Percentiles rank a stretch among this genome's conserved stretches.
Evolutionary conservation across 75 land plant species (phyloP).

Genomic region (Isoetes taiwanensis): DNA sequence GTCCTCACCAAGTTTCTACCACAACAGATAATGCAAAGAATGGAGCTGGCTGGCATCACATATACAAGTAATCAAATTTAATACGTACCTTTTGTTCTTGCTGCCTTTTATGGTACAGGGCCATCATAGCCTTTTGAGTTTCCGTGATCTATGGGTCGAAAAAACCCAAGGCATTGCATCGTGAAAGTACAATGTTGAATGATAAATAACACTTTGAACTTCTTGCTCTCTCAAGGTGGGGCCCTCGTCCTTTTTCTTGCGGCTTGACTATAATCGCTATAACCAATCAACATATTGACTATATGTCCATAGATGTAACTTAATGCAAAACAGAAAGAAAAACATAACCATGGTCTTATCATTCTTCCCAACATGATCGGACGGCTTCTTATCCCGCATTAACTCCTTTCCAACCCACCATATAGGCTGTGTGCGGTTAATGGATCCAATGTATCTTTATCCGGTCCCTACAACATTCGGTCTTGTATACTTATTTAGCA

Average conservation of each 20-base stretch:
- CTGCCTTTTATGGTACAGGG: slow-evolving; percentile 30
- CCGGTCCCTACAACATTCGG: too few relatives aligned
- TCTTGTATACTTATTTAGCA: too few relatives aligned
- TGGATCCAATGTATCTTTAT: slow-evolving; percentile 21
- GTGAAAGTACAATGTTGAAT: not conserved
- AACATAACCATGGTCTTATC: slow-evolving; percentile 36
- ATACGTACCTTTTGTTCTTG: slow-evolving; percentile 26
- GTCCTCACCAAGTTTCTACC: slow-evolving; percentile 25
- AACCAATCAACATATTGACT: not conserved
- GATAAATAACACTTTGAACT: not conserved
- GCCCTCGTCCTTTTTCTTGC: slow-evolving; percentile 30
- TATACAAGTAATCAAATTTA: not conserved
- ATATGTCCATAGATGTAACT: not conserved
- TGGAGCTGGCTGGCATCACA: too few relatives aligned
- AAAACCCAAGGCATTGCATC: too few relatives aligned
- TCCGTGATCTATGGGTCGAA: slow-evolving; percentile 30
- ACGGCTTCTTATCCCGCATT: slow-evolving; percentile 31
- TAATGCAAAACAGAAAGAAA: not conserved
- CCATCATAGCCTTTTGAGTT: slow-evolving; percentile 40
- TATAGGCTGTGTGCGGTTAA: slow-evolving; percentile 26
- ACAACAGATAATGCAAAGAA: too few relatives aligned
- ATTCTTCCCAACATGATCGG: slow-evolving; percentile 32
- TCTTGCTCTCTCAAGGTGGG: slow-evolving; percentile 41
- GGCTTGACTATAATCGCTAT: slow-evolving; percentile 32
- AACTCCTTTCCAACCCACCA: slow-evolving; percentile 52